These are phyloP conservation scores for Cucumis melo DNA, from an alignment of 306 rosid species.

Conservation along the genomic window DNA sequence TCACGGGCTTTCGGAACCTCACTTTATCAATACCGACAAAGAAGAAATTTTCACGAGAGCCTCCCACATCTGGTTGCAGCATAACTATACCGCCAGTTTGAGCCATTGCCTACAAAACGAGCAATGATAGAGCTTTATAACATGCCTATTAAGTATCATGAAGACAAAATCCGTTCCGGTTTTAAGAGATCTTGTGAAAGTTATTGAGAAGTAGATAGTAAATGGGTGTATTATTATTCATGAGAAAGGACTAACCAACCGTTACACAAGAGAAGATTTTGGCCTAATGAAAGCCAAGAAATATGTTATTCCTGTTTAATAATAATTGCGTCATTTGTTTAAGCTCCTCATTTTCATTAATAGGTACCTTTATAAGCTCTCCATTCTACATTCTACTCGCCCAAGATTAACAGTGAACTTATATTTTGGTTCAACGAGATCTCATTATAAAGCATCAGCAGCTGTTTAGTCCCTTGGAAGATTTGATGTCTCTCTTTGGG, in stretches of 20 bases:
- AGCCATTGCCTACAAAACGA: constrained; percentile 61
- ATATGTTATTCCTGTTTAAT: neutral
- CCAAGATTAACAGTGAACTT: neutral
- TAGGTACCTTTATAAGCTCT: neutral
- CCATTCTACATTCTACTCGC: neutral
- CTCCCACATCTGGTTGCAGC: constrained; percentile 89
- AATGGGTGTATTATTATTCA: neutral
- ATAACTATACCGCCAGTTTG: constrained; percentile 89
- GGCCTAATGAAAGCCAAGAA: neutral
- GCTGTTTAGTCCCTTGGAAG: no score
- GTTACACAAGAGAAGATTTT: neutral
- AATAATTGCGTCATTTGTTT: neutral
- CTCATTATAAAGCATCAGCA: neutral
- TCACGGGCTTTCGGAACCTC: constrained; percentile 76
- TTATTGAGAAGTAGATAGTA: neutral
- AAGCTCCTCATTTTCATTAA: neutral
- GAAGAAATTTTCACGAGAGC: constrained; percentile 73
- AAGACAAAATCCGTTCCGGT: neutral
- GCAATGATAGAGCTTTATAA: neutral
- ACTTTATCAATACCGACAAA: constrained; percentile 91
- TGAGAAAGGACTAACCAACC: neutral
- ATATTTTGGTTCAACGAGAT: neutral
- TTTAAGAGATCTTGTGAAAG: neutral
- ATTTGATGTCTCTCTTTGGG: no score
- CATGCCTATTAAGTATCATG: neutral